Conservation (phyloP, 2,329 filamentous ascomycete genomes). For the Cordyceps fumosorosea region DNA sequence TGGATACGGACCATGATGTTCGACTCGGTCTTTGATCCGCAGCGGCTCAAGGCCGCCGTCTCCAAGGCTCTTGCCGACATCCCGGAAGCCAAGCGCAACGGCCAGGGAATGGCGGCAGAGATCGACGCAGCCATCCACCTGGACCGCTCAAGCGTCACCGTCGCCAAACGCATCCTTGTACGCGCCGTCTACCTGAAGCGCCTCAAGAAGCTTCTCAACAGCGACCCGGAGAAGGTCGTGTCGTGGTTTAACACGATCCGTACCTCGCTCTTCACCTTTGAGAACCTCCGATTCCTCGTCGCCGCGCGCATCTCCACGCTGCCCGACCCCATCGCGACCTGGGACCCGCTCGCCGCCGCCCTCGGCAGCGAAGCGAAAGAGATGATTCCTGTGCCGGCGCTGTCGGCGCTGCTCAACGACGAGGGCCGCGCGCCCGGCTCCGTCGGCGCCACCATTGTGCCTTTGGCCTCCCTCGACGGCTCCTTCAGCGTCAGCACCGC, state of each 20-base stretch:
- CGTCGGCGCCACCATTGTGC: conserved; percentile 69
- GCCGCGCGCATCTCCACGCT: conserved; percentile 74
- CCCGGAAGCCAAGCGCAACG: conserved; percentile 84
- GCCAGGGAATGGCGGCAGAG: conserved; percentile 58
- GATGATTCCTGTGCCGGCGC: conserved; percentile 64
- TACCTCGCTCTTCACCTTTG: conserved; percentile 67
- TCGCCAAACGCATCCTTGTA: conserved; percentile 75
- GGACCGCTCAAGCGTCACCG: conserved; percentile 66
- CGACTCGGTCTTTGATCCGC: conserved; percentile 77
- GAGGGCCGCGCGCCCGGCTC: conserved; percentile 70
- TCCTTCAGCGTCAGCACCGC: conserved; percentile 77
- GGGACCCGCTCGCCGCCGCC: conserved; percentile 49
- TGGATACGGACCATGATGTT: conserved; percentile 87
- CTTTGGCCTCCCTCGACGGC: conserved; percentile 87
- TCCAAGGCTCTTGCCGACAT: conserved; percentile 86
- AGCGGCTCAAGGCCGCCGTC: conserved; percentile 55
- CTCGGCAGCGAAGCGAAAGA: conserved; percentile 32
- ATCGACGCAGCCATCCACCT: conserved; percentile 75
- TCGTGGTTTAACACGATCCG: conserved; percentile 72
- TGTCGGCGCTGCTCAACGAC: conserved; percentile 63
- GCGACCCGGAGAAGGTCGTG: conserved; percentile 69
- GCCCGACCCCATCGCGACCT: conserved; percentile 67
- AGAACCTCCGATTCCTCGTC: conserved; percentile 81
- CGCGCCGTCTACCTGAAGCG: conserved; percentile 83
- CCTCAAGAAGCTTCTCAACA: conserved; percentile 71